Base-by-base conservation (phyloP, 441 rosid genomes). In the Adansonia madagascariensis region DNA sequence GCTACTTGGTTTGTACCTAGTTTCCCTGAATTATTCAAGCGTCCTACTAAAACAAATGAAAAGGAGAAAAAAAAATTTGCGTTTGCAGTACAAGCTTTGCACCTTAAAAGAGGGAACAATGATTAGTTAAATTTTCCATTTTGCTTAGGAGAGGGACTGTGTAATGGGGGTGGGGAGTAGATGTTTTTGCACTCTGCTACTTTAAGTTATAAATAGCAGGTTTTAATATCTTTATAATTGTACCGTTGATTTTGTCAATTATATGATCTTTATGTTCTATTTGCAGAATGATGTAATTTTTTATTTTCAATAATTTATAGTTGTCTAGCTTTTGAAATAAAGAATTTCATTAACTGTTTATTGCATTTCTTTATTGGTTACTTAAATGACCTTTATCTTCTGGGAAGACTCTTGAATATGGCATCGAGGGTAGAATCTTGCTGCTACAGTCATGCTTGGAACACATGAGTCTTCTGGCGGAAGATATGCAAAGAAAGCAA, bases 401-500 rank as follows among this genome's bases (percentile, higher is more conserved):
- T 39, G 83, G 56, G 73, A 87, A 95, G 99, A 83, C 91, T 80
- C 79, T 83, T 78, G 94, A 89, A 72, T 72, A 49, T 86, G 97
- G 97, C 65, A 74, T 79, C 41, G 92, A 86, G 84, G 89, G 85
- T 75, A 78, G 89, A 81, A 74, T 89, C 79, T 75, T 87, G 69
- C 80, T 91, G 80, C 86, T 94, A 56, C 86, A 83, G 73, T 82
- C 87, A 46, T 92, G 91, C 84, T 75, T 92, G 78, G 95, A 85
- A 67, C 81, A 79, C 80, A 80, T 95, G 79, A 84, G 82, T 79
- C 66, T 70, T 76, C 86, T 78, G 55, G 79, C 76, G 84, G 80
- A 80, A 56, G 94, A 86, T 59, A 57, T 71, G 49, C 82, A 79
- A 80, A 78, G 81, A 57, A 57, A 18, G 52, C 90, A 85, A 83